A percentile compares a stretch with the other conserved stretches of the same genome.
phyloP scores from a whole-genome alignment of 306 rosid species.

The Canavalia gladiata region DNA sequence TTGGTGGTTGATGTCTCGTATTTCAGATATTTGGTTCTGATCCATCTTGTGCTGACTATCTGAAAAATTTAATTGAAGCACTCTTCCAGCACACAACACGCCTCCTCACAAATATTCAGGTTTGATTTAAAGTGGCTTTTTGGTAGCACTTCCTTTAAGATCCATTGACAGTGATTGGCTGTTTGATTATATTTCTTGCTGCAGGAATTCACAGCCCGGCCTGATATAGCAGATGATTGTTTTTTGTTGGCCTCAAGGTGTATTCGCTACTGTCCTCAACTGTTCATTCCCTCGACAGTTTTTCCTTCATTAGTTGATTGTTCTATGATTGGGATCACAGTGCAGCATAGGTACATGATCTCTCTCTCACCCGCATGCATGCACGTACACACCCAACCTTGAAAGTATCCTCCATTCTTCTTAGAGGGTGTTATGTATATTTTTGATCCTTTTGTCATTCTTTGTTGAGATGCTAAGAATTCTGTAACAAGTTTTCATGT shows the following conservation, averaged over 20 bases:
- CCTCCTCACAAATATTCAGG: constrained; percentile 94
- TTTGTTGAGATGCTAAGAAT: constrained; percentile 7
- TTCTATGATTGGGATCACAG: constrained; percentile 93
- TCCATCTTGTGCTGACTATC: constrained; percentile 90
- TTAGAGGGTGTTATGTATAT: constrained; percentile 5
- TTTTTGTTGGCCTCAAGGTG: constrained; percentile 98
- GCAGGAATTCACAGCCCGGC: constrained; percentile 99
- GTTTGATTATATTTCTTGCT: constrained; percentile 48
- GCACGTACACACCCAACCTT: not conserved
- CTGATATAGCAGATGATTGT: constrained; percentile 99
- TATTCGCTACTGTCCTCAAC: constrained; percentile 98
- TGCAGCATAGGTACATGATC: constrained; percentile 83
- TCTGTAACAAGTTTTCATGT: not conserved
- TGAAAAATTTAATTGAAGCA: constrained; percentile 89
- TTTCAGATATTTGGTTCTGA: constrained; percentile 99
- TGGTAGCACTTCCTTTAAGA: constrained; percentile 32
- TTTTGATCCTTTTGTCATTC: not conserved
- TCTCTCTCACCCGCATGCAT: constrained; percentile 15
- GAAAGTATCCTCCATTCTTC: constrained; percentile 35
- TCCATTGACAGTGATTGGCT: constrained; percentile 41
- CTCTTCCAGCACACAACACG: constrained; percentile 85
- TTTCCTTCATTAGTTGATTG: constrained; percentile 95
- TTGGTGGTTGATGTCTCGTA: constrained; percentile 45
- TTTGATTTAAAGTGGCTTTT: constrained; percentile 42
- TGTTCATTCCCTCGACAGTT: constrained; percentile 89